Percentiles rank a stretch among this genome's conserved stretches.
Conservation (phyloP, 2,329 filamentous ascomycete species). For the Alternaria sp. region DNA sequence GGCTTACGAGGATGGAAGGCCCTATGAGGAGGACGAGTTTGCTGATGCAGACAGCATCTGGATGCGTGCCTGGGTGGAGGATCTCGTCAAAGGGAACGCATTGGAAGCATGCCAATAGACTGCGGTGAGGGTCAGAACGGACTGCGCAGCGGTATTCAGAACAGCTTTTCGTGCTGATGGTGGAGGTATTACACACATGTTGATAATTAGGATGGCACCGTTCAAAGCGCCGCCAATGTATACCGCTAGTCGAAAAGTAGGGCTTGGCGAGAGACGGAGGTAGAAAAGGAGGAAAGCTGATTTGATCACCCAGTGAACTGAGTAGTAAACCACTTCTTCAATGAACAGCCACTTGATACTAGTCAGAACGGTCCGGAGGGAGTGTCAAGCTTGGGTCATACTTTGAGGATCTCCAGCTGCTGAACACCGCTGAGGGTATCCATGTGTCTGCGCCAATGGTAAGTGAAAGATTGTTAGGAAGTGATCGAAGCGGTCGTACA, state of each 20-base stretch:
- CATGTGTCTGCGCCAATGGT: neutral
- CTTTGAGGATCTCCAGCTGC: conserved; percentile 3
- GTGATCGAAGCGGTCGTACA: conserved; percentile 12
- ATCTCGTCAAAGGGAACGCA: conserved; percentile 42
- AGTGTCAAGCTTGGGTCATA: neutral
- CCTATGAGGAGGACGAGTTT: conserved; percentile 35
- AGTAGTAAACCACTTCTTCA: conserved; percentile 42
- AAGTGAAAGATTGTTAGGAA: neutral
- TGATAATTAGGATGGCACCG: conserved; percentile 29
- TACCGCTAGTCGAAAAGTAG: conserved; percentile 29
- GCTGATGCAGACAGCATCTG: conserved; percentile 30
- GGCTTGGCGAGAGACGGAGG: conserved; percentile 34
- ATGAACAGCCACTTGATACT: conserved; percentile 29
- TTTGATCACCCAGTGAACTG: conserved; percentile 43
- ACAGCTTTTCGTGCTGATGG: neutral
- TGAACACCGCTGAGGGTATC: neutral
- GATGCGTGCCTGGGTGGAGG: conserved; percentile 33
- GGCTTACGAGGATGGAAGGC: conserved; percentile 29
- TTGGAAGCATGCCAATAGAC: conserved; percentile 37
- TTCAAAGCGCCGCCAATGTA: conserved; percentile 35
- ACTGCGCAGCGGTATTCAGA: too few species aligned
- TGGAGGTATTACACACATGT: conserved; percentile 19
- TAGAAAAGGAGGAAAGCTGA: conserved; percentile 46
- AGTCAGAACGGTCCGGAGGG: neutral
- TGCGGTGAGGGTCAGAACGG: neutral